Evolutionary conservation across 306 rosid species (phyloP).

Genomic region (Crataegus laevigata): DNA sequence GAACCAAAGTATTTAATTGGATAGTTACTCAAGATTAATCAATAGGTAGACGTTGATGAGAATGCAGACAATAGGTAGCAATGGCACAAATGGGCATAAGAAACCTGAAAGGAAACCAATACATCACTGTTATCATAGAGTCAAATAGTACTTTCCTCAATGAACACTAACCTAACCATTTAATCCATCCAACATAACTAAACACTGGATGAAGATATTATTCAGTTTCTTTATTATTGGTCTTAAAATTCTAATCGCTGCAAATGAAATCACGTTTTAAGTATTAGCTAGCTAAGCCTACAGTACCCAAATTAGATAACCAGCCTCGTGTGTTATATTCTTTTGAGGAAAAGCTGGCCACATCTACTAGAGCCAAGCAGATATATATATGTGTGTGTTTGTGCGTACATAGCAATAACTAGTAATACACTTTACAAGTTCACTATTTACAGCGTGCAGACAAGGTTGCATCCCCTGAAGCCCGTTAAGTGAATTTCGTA

Average conservation of each 20-base stretch:
- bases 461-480: not conserved
- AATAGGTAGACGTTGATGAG: slow-evolving; percentile 74
- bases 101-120: slow-evolving; percentile 51
- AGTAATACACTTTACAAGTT: too few relatives aligned
- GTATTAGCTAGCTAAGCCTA: too few relatives aligned
- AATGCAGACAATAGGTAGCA: slow-evolving; percentile 68
- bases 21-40: slow-evolving; percentile 67
- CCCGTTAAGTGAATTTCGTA: not conserved
- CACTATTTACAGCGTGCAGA: not conserved
- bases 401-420: too few relatives aligned
- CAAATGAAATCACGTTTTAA: too few relatives aligned
- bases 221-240: too few relatives aligned
- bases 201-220: too few relatives aligned
- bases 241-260: too few relatives aligned
- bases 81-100: slow-evolving; percentile 79
- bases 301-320: too few relatives aligned
- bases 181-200: not conserved
- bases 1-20: not conserved
- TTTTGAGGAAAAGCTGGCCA: too few relatives aligned
- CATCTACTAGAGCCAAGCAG: too few relatives aligned
- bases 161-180: not conserved
- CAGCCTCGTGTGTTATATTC: too few relatives aligned
- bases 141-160: not conserved
- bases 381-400: too few relatives aligned
- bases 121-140: not conserved